Conservation (phyloP, 2,329 filamentous ascomycete species). For the Knoxdaviesia proteae region DNA sequence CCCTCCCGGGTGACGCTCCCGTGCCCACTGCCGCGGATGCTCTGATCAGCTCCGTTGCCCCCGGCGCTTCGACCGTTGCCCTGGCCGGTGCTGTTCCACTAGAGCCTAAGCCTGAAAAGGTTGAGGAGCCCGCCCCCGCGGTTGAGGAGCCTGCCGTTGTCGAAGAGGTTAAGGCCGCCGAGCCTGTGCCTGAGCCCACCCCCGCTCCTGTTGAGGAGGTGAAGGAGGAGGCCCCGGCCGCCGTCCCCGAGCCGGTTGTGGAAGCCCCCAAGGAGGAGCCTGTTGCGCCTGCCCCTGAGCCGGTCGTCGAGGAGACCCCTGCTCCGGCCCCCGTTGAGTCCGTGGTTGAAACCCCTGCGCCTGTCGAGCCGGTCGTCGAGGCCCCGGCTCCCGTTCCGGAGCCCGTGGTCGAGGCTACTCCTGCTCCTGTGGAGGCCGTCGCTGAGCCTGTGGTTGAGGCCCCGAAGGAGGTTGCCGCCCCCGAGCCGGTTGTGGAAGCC, state of each 20-base stretch:
- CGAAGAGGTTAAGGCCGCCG: constrained; percentile 52
- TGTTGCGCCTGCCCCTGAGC: constrained; percentile 2
- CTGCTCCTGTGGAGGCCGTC: neutral
- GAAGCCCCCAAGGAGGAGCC: neutral
- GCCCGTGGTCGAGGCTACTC: constrained; percentile 5
- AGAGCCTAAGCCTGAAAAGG: constrained; percentile 11
- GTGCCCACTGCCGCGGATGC: constrained; percentile 56
- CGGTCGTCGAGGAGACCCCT: constrained; percentile 3
- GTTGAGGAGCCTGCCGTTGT: constrained; percentile 45
- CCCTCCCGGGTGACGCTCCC: constrained; percentile 34
- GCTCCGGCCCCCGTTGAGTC: constrained; percentile 4
- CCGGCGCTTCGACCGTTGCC: neutral
- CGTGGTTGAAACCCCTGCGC: constrained; percentile 4
- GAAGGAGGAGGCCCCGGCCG: neutral
- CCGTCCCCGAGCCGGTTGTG: constrained; percentile 3
- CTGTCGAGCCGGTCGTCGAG: constrained; percentile 3
- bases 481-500: constrained; percentile 2
- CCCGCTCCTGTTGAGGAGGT: constrained; percentile 13
- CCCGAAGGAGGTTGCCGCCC: constrained; percentile 4
- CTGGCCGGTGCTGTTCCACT: constrained; percentile 2
- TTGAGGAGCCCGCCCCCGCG: constrained; percentile 37
- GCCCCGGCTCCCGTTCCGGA: constrained; percentile 7
- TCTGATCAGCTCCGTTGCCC: constrained; percentile 8
- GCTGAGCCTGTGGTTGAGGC: constrained; percentile 3
- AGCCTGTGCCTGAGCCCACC: constrained; percentile 47